Base-by-base conservation (phyloP, 306 rosid genomes). In the Trifolium subterraneum region DNA sequence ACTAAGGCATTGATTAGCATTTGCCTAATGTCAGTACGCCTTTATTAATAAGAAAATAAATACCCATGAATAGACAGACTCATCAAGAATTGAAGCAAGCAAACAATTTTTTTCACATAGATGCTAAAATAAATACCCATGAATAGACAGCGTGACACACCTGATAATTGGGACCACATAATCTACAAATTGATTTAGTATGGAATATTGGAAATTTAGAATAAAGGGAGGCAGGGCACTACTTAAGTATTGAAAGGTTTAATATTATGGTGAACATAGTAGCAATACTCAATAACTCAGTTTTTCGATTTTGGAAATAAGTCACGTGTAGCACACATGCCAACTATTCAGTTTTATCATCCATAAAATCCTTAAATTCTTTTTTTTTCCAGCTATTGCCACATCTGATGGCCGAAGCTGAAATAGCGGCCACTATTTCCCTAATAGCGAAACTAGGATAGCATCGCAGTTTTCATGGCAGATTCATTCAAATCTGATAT, bases 121-220 rank as follows among this genome's bases (percentile, higher is more conserved):
- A 35, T n/a, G 9, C 62, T 7, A 41, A 75, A 18, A 25, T 22
- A 79, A 44, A 79, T 65, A 72, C 22, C 56, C 52, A 65, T 58
- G 63, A 62, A 70, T 39, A 61, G 18, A 73, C 74, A 72, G 22
- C 31, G 39, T 11, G 41, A 44, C 52, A 42, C 52, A 35, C 63
- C 50, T 68, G 56, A 84, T 27, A 68, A 68, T 3, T 52, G 19
- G 67, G 41, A 62, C 67, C 71, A 83, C 31, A 31, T 25, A 20
- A 71, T 42, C 74, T 42, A 60, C 66, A 79, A 11, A 54, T 18
- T 51, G 22, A 56, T 55, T 10, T 4, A 23, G 56, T 54, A 79
- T 36, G 61, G 38, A 75, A 52, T 65, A 83, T 52, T 12, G 20
- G 20, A 29, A 41, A 13, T 4, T 12, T 44, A 44, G 50, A 16